Percentiles rank a stretch among this genome's conserved stretches.
These are phyloP conservation scores for Tilletia walkeri DNA, from an alignment of 1,284 basidiomycete genomes.

Conservation along the genomic window DNA sequence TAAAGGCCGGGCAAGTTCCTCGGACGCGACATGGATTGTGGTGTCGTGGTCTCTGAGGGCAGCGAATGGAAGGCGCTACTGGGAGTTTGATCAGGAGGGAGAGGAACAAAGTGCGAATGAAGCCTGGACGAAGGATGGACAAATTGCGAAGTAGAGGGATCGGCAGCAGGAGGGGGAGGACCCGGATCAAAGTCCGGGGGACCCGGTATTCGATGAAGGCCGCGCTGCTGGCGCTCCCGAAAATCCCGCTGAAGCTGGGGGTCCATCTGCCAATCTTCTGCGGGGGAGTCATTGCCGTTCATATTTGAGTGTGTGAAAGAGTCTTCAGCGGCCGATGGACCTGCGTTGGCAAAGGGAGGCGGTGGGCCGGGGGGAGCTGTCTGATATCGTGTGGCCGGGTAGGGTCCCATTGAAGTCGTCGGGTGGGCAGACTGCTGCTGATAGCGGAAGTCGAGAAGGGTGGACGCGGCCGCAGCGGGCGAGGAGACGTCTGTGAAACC, in stretches of 20 bases:
- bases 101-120: neutral
- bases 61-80: neutral
- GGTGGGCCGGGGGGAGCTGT: neutral
- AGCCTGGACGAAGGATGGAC: too few relatives aligned
- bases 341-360: neutral
- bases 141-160: neutral
- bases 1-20: neutral
- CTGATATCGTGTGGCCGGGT: too few relatives aligned
- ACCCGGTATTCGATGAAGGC: conserved; percentile 1
- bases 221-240: conserved; percentile 10
- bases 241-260: conserved; percentile 8
- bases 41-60: neutral
- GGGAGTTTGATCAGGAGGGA: neutral
- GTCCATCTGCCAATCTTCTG: too few relatives aligned
- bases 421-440: neutral
- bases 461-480: conserved; percentile 10
- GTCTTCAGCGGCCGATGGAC: too few relatives aligned
- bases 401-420: too few relatives aligned
- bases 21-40: neutral
- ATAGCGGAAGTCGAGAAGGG: conserved; percentile 17
- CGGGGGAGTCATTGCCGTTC: too few relatives aligned
- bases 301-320: too few relatives aligned
- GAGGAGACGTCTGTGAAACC: conserved; percentile 13
- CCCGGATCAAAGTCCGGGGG: conserved; percentile 14
- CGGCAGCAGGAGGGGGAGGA: neutral